Evolutionary conservation across 257 asterid genomes (phyloP), one percentile per base, ranked within the genome.

Genomic region (Nicotiana tomentosiformis): DNA sequence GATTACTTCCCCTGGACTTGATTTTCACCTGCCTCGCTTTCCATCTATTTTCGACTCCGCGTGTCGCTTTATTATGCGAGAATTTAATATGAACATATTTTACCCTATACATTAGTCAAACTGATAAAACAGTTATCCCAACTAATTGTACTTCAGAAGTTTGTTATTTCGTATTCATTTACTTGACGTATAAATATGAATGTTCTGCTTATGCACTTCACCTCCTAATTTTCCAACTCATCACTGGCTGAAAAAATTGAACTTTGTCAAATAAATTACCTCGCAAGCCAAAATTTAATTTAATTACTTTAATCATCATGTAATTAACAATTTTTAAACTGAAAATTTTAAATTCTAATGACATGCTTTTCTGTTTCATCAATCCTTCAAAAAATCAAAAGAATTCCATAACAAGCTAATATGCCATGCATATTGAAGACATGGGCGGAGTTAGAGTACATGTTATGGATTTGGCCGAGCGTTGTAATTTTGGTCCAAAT

Each of bases 151-250:
- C 80, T 49, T 74, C 4, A 46, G 62, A 11, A 51, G 62, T 74
- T 74, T 74, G 80, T 74, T 74, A 49, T 74, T 74, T 74, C 80
- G 80, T 74, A 74, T 49, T 74, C 43, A 74, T 51, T 74, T 49
- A 74, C 26, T 49, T 74, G 80, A 74, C 51, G 80, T 74, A 49
- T 29, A 51, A 15, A 76, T 39, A 51, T 76, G 43, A 43, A 76
- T 49, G 14, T 76, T 76, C 80, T 51, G 20, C 64, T 26, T 51
- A 51, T 51, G 7, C 80, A 76, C 80, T 76, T 74, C 61, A 74
- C 64, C 80, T 74, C 62, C 80, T 74, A 46, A 49, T 26, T 74
- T 74, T 66, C 14, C 49, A 14, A 15, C 11, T 30, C 1, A 18
- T 66, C 72, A 5, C 6, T 30, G n/a, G 39, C 70, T 18, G 65